Evolutionary conservation across 75 land plant species (phyloP).

Genomic region (Gnetum montanum): DNA sequence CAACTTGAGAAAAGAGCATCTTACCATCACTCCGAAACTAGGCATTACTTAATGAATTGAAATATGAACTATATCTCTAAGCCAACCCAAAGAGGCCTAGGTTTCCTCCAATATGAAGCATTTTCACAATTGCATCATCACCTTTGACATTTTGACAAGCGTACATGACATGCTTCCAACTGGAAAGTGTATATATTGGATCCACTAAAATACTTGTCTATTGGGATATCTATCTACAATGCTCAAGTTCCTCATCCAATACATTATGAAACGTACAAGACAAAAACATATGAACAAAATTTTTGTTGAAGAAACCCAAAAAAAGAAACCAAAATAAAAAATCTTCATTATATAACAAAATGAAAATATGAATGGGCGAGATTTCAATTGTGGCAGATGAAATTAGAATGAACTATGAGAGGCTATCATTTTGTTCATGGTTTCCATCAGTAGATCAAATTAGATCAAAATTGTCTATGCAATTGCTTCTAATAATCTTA

Average conservation of each 20-base stretch:
- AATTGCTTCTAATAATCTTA: too few relatives aligned
- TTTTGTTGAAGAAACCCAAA: too few relatives aligned
- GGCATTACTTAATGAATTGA: too few relatives aligned
- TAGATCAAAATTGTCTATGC: too few relatives aligned
- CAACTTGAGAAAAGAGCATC: too few relatives aligned
- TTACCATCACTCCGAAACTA: too few relatives aligned
- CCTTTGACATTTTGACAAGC: conserved; percentile 8
- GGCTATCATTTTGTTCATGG: too few relatives aligned
- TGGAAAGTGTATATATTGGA: conserved; percentile 89
- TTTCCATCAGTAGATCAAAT: too few relatives aligned
- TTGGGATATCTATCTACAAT: conserved; percentile 62
- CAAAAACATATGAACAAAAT: background rate
- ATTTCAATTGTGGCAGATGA: too few relatives aligned
- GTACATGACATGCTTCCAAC: conserved; percentile 61
- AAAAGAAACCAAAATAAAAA: background rate
- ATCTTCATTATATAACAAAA: too few relatives aligned
- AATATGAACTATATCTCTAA: conserved; percentile 64
- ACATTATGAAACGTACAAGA: conserved; percentile 75
- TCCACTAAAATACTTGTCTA: conserved; percentile 79
- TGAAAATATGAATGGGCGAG: too few relatives aligned
- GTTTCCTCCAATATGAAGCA: conserved; percentile 97
- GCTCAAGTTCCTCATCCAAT: conserved; percentile 56
- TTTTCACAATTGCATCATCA: conserved; percentile 27
- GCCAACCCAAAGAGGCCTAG: conserved; percentile 92
- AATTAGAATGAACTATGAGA: too few relatives aligned